A percentile compares a stretch with the other conserved stretches of the same genome.
phyloP scores from a whole-genome alignment of 345 rosid genomes.

The Lumnitzera littorea region DNA sequence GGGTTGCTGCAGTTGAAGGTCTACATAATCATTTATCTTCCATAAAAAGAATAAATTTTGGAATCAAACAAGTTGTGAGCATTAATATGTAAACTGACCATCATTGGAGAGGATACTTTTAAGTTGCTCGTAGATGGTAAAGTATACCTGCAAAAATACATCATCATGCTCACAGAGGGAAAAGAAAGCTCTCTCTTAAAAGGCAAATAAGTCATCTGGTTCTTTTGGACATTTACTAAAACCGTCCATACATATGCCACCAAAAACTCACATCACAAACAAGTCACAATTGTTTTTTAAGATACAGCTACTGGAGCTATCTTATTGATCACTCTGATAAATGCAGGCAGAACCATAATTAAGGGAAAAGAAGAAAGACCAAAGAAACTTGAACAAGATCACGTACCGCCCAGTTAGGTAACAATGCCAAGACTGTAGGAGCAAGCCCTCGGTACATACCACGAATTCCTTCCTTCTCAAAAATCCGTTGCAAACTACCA shows the following conservation, averaged over 20 bases:
- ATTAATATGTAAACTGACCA: slow-evolving; percentile 32
- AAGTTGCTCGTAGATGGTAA: slow-evolving; percentile 77
- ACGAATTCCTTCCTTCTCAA: slow-evolving; percentile 60
- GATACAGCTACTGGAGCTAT: too few relatives aligned
- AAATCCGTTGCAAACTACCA: slow-evolving; percentile 65
- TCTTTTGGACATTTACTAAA: too few relatives aligned
- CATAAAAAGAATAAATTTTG: background rate
- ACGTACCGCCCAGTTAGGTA: slow-evolving; percentile 88
- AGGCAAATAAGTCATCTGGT: too few relatives aligned
- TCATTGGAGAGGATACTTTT: slow-evolving; percentile 45
- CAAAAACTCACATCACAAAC: too few relatives aligned
- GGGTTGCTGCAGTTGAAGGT: background rate
- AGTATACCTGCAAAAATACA: slow-evolving; percentile 54
- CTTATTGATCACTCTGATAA: too few relatives aligned
- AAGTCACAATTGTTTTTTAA: too few relatives aligned
- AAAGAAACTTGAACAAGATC: background rate
- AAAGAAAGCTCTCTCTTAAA: background rate
- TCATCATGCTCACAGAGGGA: slow-evolving; percentile 2
- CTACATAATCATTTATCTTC: background rate
- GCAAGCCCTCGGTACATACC: slow-evolving; percentile 80
- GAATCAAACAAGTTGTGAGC: background rate
- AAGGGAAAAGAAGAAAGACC: background rate
- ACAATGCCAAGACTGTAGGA: slow-evolving; percentile 72
- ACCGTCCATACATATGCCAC: too few relatives aligned
- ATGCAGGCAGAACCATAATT: background rate